Evolutionary conservation across 805 yeast genomes (phyloP).

Genomic region (Saccharomycopsis microspora): DNA sequence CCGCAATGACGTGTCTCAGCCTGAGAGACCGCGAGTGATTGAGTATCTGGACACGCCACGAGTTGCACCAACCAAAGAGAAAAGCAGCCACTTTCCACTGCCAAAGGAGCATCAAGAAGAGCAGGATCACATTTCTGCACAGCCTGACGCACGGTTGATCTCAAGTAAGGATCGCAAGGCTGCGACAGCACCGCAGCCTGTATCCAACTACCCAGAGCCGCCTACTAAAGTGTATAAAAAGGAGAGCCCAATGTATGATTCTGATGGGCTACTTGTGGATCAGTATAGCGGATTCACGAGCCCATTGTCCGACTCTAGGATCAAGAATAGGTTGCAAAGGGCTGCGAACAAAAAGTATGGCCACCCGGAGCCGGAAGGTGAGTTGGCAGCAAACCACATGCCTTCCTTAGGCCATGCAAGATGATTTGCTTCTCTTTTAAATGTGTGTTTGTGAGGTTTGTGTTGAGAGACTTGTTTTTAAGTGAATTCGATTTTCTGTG

Average conservation of each 20-base stretch:
- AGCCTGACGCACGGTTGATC: conserved; percentile 1
- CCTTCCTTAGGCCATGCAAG: not conserved
- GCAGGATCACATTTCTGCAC: not conserved
- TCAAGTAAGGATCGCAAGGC: not conserved
- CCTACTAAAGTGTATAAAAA: conserved; percentile 9
- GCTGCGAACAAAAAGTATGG: not conserved
- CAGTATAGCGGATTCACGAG: conserved; percentile 13
- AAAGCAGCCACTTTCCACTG: too few relatives aligned
- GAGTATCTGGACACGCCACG: too few relatives aligned
- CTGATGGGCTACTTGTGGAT: conserved; percentile 2
- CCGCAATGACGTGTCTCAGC: too few relatives aligned
- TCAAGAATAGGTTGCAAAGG: not conserved
- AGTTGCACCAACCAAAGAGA: too few relatives aligned
- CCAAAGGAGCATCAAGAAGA: too few relatives aligned
- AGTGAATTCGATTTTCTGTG: too few relatives aligned
- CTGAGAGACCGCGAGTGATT: too few relatives aligned
- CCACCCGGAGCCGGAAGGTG: not conserved
- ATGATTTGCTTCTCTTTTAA: not conserved
- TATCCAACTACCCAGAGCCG: conserved; percentile 10
- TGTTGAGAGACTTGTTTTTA: not conserved
- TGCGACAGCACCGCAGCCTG: not conserved
- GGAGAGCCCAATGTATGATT: conserved; percentile 5
- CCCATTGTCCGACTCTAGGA: conserved; percentile 17
- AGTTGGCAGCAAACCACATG: conserved; percentile 8
- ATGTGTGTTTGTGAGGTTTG: not conserved